phyloP scores from a whole-genome alignment of 2,329 filamentous ascomycete genomes.

The Fusarium tanahbumbuense region DNA sequence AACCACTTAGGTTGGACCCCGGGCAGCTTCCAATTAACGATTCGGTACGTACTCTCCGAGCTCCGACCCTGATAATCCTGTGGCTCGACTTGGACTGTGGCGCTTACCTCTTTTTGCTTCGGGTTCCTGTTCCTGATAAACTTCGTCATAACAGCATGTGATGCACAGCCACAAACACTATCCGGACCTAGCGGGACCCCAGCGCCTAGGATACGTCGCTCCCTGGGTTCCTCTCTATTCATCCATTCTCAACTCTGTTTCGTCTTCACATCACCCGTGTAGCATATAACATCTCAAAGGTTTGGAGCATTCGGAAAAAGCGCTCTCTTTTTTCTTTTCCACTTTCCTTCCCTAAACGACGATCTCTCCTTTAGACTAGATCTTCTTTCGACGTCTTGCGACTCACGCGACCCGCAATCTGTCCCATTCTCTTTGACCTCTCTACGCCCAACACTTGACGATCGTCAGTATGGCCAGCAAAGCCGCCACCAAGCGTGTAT shows the following conservation, averaged over 20 bases:
- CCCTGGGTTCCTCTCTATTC: conserved; percentile 36
- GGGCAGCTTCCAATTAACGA: conserved; percentile 29
- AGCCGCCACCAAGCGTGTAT: conserved; percentile 77
- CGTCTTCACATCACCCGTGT: conserved; percentile 9
- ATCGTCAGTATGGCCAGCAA: conserved; percentile 71
- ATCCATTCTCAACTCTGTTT: conserved; percentile 5
- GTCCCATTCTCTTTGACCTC: conserved; percentile 38
- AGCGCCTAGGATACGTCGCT: conserved; percentile 22
- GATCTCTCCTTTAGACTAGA: conserved; percentile 15
- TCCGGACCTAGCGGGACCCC: conserved; percentile 31
- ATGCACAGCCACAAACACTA: conserved; percentile 33
- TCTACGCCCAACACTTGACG: conserved; percentile 4
- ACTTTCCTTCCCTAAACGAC: background rate
- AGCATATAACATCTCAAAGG: conserved; percentile 19
- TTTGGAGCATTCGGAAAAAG: conserved; percentile 8
- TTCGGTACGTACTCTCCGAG: conserved; percentile 31
- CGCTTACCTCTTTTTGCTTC: background rate
- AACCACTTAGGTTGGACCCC: conserved; percentile 35
- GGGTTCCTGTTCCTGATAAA: background rate
- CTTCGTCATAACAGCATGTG: conserved; percentile 37
- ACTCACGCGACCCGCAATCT: conserved; percentile 45
- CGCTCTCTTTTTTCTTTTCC: conserved; percentile 7
- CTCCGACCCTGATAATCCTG: conserved; percentile 9
- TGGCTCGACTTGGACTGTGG: conserved; percentile 15
- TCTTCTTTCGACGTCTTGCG: background rate